These are phyloP conservation scores for Exophiala bonariae DNA, from an alignment of 2,329 filamentous ascomycete species.

Conservation along the genomic window DNA sequence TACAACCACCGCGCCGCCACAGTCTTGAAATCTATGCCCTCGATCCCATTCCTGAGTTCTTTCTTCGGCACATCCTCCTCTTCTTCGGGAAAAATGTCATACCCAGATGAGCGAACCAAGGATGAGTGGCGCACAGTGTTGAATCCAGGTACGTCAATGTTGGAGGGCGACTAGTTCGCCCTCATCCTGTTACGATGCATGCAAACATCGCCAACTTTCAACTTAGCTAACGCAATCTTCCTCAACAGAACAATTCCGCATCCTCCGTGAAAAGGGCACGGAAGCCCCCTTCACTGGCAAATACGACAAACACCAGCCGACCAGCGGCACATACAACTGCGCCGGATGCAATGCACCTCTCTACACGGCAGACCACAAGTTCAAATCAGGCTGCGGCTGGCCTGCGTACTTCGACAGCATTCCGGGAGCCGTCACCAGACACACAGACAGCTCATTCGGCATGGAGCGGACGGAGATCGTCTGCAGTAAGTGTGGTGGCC, in stretches of 20 bases:
- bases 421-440: constrained; percentile 81
- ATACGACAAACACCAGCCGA: constrained; percentile 82
- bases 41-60: constrained; percentile 74
- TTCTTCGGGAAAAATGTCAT: constrained; percentile 54
- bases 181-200: no score
- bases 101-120: constrained; percentile 76
- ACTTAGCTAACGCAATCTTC: no score
- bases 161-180: no score
- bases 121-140: constrained; percentile 89
- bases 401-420: constrained; percentile 96
- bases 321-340: constrained; percentile 79
- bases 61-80: constrained; percentile 66
- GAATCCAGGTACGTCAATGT: constrained; percentile 62
- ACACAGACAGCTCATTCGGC: constrained; percentile 73
- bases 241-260: constrained; percentile 84
- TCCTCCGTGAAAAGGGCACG: constrained; percentile 89
- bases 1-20: constrained; percentile 31
- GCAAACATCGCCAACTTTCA: no score
- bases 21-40: constrained; percentile 66
- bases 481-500: constrained; percentile 90
- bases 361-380: constrained; percentile 92
- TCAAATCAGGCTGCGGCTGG: constrained; percentile 96
- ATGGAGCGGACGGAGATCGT: constrained; percentile 92
- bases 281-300: constrained; percentile 77
- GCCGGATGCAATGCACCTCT: constrained; percentile 83